Base-by-base conservation (phyloP, 1,284 basidiomycete species). In the Leccinum variabile region DNA sequence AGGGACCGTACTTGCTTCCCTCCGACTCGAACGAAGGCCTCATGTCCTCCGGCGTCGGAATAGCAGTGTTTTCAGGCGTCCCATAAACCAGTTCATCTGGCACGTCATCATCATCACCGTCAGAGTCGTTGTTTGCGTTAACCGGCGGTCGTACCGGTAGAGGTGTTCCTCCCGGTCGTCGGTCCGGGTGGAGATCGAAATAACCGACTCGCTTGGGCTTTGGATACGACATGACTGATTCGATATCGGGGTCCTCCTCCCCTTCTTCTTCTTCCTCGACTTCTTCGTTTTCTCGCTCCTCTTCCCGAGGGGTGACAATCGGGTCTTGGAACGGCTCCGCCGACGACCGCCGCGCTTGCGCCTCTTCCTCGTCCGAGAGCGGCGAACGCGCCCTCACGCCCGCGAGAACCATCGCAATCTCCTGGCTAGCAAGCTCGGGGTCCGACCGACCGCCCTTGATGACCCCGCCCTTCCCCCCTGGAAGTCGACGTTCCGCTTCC, bases 341-440 rank as follows among this genome's bases (percentile, higher is more conserved):
- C 1, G 44, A 60, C 5, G 67, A 5, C 35, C 56, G 63, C 25
- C 5, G 62, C 1, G 18, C 59, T 52, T 68, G 66, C 16, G 64
- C 54, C 18, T 67, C 69, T 1, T 73, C 73, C n/a, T 81, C 80
- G 56, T 78, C 71, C 28, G 84, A 82, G 14, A 82, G 80, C 3
- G 79, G 79, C n/a, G 82, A 80, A 22, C 81, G 78, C 9, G 81
- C 82, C 59, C 82, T 78, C n/a, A 90, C 84, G 33, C 79, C 82
- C 32, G 88, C 89, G 55, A 92, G 79, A 18, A 87, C 89, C 75
- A 87, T 79, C 2, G 86, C 87, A 4, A 91, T 83, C 71, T 92
- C 89, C 73, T 85, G 78, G 65, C 88, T 88, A 13, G 85, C 89
- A 25, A 87, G 70, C 65, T 91, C 90, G 0, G 90, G 89, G 68